A percentile compares a stretch with the other conserved stretches of the same genome.
Evolutionary conservation across 148 eudicot species (phyloP).

Genomic region (Rhododendron ferrugineum): DNA sequence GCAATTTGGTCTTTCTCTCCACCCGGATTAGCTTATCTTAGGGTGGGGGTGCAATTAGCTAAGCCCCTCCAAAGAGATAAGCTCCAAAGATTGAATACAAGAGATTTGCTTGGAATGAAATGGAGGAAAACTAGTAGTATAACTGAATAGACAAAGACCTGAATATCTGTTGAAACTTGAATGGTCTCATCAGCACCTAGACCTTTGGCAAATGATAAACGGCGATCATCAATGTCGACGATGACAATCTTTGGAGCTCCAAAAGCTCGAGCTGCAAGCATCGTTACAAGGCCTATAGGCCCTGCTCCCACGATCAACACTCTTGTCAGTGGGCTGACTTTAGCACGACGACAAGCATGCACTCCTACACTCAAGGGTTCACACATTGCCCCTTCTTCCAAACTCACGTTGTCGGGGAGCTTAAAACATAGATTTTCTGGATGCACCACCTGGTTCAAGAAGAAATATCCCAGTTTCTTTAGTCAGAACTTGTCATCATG

Average conservation of each 20-base stretch:
- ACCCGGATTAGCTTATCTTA: too few relatives aligned
- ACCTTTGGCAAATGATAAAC: constrained; percentile 47
- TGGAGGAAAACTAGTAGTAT: neutral
- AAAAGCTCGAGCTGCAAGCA: constrained; percentile 66
- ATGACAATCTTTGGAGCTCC: constrained; percentile 59
- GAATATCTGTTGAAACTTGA: constrained; percentile 37
- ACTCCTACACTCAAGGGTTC: constrained; percentile 71
- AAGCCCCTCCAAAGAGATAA: too few relatives aligned
- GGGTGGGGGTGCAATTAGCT: too few relatives aligned
- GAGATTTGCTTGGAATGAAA: neutral
- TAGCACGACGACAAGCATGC: constrained; percentile 68
- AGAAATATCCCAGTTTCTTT: neutral
- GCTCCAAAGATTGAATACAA: neutral
- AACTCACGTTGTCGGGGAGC: constrained; percentile 37
- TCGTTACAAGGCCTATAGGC: constrained; percentile 63
- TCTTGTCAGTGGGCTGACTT: constrained; percentile 45
- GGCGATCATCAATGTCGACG: constrained; percentile 51
- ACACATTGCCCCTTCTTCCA: constrained; percentile 62
- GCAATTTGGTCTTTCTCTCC: too few relatives aligned
- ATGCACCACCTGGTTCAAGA: constrained; percentile 31
- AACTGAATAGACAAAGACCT: constrained; percentile 23
- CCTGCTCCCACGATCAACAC: constrained; percentile 67
- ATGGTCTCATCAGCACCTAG: constrained; percentile 55
- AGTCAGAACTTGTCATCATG: neutral
- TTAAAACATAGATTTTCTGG: constrained; percentile 33